Conservation (phyloP, 2,329 filamentous ascomycete genomes). For the Claviceps maximensis region DNA sequence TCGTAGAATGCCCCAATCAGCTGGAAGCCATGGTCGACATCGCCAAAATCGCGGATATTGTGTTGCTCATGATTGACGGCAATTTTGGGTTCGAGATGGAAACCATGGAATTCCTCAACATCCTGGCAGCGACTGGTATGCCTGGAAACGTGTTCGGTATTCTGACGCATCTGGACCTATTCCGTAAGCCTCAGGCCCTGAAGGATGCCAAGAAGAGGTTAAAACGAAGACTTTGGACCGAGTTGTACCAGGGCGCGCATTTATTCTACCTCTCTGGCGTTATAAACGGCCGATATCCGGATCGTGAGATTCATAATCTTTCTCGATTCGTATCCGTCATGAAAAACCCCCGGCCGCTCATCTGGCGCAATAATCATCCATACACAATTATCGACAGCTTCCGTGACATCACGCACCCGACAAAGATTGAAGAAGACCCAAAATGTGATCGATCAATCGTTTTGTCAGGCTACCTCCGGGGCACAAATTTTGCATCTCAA, state of each 20-base stretch:
- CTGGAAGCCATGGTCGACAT: slow-evolving; percentile 94
- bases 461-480: slow-evolving; percentile 83
- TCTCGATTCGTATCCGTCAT: slow-evolving; percentile 94
- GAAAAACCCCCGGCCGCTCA: slow-evolving; percentile 94
- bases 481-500: slow-evolving; percentile 81
- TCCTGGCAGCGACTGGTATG: slow-evolving; percentile 90
- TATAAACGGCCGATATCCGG: slow-evolving; percentile 90
- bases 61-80: slow-evolving; percentile 94
- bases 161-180: slow-evolving; percentile 88
- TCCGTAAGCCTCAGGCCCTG: slow-evolving; percentile 82
- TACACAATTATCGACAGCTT: slow-evolving; percentile 91
- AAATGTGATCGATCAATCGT: slow-evolving; percentile 87
- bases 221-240: slow-evolving; percentile 93
- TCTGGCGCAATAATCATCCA: slow-evolving; percentile 94
- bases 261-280: slow-evolving; percentile 94
- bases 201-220: slow-evolving; percentile 91
- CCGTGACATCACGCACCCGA: slow-evolving; percentile 87
- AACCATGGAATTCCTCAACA: slow-evolving; percentile 98
- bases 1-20: slow-evolving; percentile 94
- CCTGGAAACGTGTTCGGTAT: slow-evolving; percentile 97
- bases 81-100: slow-evolving; percentile 99
- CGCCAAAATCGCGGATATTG: slow-evolving; percentile 93
- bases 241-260: slow-evolving; percentile 92
- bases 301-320: slow-evolving; percentile 90
- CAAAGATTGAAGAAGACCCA: slow-evolving; percentile 72